A percentile compares a stretch with the other conserved stretches of the same genome.
Conservation (phyloP, 768 basidiomycete genomes). For the Tricholoma sp. region DNA sequence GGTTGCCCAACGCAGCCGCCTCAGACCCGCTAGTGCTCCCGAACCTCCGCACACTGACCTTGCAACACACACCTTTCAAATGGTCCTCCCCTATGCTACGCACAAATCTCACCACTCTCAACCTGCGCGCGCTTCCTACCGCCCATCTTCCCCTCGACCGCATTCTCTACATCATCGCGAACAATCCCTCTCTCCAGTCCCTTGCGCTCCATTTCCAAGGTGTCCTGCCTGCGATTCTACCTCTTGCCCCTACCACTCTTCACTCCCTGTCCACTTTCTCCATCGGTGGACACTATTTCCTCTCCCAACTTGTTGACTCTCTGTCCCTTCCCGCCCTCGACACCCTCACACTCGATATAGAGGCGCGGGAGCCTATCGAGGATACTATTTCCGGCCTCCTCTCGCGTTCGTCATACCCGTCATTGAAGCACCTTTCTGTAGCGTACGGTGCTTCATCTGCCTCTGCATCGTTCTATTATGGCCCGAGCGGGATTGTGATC, state of each 20-base stretch:
- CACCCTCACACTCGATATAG: conserved; percentile 63
- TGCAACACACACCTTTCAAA: conserved; percentile 72
- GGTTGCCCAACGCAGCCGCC: conserved; percentile 55
- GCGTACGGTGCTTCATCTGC: conserved; percentile 43
- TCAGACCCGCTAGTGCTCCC: conserved; percentile 34
- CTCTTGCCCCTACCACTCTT: conserved; percentile 49
- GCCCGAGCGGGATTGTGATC: conserved; percentile 50
- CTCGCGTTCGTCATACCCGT: conserved; percentile 52
- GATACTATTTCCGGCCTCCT: conserved; percentile 62
- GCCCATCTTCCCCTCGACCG: conserved; percentile 62
- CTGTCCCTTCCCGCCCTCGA: conserved; percentile 55
- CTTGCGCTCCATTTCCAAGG: conserved; percentile 60
- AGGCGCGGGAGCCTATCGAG: conserved; percentile 70
- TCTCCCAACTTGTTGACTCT: conserved; percentile 56
- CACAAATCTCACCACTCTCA: conserved; percentile 50
- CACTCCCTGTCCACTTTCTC: conserved; percentile 48
- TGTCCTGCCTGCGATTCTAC: conserved; percentile 58
- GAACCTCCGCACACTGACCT: conserved; percentile 50
- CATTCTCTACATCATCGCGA: conserved; percentile 57
- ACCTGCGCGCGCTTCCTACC: conserved; percentile 60
- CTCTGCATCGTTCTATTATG: conserved; percentile 50
- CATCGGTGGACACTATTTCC: conserved; percentile 63
- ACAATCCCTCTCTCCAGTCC: conserved; percentile 50
- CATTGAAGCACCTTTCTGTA: conserved; percentile 55
- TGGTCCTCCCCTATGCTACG: conserved; percentile 73